Conservation (phyloP, 306 rosid species). For the Trichosanthes truncata region DNA sequence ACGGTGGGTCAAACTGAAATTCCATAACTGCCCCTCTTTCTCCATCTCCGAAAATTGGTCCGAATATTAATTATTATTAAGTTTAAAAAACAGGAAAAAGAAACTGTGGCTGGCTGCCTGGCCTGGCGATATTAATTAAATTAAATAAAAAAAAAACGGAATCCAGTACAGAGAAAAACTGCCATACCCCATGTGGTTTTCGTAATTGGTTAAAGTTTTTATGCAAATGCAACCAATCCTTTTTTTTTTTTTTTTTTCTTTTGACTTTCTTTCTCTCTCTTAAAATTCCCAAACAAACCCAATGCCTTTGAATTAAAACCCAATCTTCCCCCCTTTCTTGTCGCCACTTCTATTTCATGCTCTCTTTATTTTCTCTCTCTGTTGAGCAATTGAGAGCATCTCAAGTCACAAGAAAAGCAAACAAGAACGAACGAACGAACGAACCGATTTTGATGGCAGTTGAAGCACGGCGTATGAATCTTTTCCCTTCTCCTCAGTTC, state of each 20-base stretch:
- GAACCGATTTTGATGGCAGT: slow-evolving; percentile 56
- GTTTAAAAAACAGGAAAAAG: background rate
- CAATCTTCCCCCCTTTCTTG: slow-evolving; percentile 9
- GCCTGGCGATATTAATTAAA: background rate
- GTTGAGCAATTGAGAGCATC: background rate
- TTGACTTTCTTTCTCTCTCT: slow-evolving; percentile 38
- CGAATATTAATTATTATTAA: background rate
- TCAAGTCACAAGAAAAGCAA: background rate
- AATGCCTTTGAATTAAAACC: slow-evolving; percentile 2
- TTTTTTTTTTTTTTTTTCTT: slow-evolving; percentile 12
- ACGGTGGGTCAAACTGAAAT: background rate
- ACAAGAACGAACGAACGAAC: background rate
- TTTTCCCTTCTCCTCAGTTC: slow-evolving; percentile 50
- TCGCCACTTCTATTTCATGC: slow-evolving; percentile 7
- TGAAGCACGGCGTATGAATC: slow-evolving; percentile 55
- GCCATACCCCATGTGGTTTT: slow-evolving; percentile 25
- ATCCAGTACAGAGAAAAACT: slow-evolving; percentile 33
- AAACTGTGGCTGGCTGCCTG: background rate
- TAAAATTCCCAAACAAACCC: background rate
- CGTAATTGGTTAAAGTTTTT: background rate
- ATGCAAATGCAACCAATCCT: background rate
- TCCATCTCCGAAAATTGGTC: background rate
- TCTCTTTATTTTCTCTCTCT: slow-evolving; percentile 8
- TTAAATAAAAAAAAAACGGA: background rate
- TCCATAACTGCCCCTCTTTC: background rate